phyloP scores from a whole-genome alignment of 441 rosid species.

The Euphorbia corollata region DNA sequence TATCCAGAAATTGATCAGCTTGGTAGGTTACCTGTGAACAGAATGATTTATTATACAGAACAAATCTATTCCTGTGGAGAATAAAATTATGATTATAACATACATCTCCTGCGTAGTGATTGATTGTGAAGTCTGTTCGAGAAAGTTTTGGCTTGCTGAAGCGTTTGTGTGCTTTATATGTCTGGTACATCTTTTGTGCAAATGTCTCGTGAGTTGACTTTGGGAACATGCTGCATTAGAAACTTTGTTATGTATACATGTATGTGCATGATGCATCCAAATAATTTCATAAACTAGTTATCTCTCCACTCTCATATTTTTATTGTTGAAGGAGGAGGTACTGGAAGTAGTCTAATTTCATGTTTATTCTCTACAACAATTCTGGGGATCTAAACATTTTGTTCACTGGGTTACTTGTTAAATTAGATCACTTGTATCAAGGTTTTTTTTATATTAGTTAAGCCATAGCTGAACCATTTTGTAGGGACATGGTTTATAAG shows the following conservation, averaged over 20 bases:
- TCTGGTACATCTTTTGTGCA: constrained; percentile 68
- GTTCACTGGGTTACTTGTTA: background rate
- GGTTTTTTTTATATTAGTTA: background rate
- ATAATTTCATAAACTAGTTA: constrained; percentile 1
- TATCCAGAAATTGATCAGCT: constrained; percentile 85
- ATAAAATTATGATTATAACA: constrained; percentile 24
- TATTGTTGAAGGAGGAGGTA: background rate
- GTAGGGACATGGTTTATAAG: background rate
- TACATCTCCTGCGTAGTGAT: constrained; percentile 75
- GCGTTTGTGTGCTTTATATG: constrained; percentile 57
- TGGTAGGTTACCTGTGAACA: constrained; percentile 85
- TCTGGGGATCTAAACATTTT: background rate
- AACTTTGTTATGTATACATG: background rate
- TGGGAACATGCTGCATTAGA: constrained; percentile 59
- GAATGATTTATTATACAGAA: constrained; percentile 18
- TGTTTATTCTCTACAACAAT: background rate
- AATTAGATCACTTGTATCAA: background rate
- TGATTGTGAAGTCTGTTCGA: constrained; percentile 56
- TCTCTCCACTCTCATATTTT: background rate
- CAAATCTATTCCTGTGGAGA: constrained; percentile 17
- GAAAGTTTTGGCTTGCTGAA: constrained; percentile 72
- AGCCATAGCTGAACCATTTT: background rate
- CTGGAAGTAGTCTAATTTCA: background rate
- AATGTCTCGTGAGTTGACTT: constrained; percentile 72
- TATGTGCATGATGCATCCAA: background rate